A percentile compares a stretch with the other conserved stretches of the same genome.
Evolutionary conservation across 306 rosid genomes (phyloP).

Genomic region (Quercus bicolor): DNA sequence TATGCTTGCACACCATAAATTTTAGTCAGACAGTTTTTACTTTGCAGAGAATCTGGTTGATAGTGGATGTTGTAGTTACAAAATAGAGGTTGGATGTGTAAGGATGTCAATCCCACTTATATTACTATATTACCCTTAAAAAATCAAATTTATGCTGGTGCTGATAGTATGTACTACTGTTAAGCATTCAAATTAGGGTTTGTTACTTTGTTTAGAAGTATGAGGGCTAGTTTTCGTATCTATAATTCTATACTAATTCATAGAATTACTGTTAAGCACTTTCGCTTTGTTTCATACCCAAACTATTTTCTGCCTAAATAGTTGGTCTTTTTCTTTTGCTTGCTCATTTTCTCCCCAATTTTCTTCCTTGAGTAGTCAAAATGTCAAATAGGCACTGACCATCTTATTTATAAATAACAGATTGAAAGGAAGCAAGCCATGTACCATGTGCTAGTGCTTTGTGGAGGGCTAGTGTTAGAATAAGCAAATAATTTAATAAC

Average conservation of each 20-base stretch:
- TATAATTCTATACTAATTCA: background rate
- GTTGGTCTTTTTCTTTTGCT: background rate
- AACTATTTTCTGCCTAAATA: background rate
- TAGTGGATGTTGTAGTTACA: no score
- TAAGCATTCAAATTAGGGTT: background rate
- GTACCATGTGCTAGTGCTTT: background rate
- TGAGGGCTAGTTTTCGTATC: background rate
- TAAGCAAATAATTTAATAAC: background rate
- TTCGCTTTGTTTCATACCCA: background rate
- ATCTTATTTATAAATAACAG: background rate
- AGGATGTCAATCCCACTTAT: background rate
- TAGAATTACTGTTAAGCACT: no score
- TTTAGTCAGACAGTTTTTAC: background rate
- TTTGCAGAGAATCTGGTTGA: no score
- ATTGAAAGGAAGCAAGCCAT: background rate
- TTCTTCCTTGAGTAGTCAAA: background rate
- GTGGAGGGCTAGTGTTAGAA: background rate
- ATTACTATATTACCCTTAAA: background rate
- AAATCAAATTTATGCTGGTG: background rate
- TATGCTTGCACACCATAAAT: background rate
- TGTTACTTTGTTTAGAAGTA: background rate
- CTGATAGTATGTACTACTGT: background rate
- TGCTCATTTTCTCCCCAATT: background rate
- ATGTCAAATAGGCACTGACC: background rate
- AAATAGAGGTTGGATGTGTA: background rate